Evolutionary conservation across 768 basidiomycete species (phyloP), one percentile per base, ranked within the genome.

Genomic region (Amyloporia xantha): DNA sequence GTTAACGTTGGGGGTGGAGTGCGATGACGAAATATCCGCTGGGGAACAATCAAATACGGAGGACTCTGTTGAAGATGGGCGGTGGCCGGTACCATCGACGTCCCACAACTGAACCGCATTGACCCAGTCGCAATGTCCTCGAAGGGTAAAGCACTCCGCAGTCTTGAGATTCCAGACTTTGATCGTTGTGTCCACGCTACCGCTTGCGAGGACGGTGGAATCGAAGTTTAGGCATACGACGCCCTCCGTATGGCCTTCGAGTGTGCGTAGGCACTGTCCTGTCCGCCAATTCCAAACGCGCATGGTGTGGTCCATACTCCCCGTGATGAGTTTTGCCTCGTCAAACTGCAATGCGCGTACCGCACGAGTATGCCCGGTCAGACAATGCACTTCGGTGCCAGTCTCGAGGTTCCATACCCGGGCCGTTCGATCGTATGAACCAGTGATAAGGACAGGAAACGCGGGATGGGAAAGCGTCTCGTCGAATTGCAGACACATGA

Each of bases 391-490:
- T 62, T 89, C 84, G 43, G 77, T 71, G 17, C 93, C 95, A 0
- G 86, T 90, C 67, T 97, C 94, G 44, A 98, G 77, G 62, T 98
- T 96, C 96, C 96, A 99, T 4, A 99, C 84, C 17, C 94, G 82
- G 4, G 84, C 82, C 2, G 92, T 96, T 58, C 89, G 84, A 61
- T 99, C 96, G 67, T 96, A 98, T 1, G 93, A 96, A 23, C 96
- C 96, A 2, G 96, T 95, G 72, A 99, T 93, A 47, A 99, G 83
- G 53, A 99, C 82, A 5, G 95, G 93, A 60, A 93, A 96, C 6
- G 81, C 73, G 6, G 91, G 87, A 63, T 91, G 84, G 1, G 78
- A 70, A 9, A 95, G 73, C 4, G 82, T 82, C 64, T 96, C 95
- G 62, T 76, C 84, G 64, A 93, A 94, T 62, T 99, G 96, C 3